Percentiles rank a stretch among this genome's conserved stretches.
phyloP scores from a whole-genome alignment of 805 yeast genomes.

The Tetrapisispora namnaoensis region DNA sequence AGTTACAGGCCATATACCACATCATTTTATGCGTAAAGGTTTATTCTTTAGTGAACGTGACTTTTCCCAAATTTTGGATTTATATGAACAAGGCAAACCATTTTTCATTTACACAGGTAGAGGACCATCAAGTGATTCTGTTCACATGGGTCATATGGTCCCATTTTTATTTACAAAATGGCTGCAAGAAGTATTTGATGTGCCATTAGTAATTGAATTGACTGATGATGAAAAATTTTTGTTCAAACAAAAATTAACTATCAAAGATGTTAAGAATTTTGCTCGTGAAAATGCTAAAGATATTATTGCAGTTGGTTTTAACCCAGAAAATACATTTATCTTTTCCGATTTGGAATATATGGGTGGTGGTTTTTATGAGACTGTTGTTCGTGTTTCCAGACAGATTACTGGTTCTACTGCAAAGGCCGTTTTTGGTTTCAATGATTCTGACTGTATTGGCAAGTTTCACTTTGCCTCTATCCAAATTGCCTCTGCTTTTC shows the following conservation, averaged over 20 bases:
- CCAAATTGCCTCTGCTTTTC: slow-evolving; percentile 93
- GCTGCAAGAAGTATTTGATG: slow-evolving; percentile 97
- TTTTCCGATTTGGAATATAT: slow-evolving; percentile 88
- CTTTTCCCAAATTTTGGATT: slow-evolving; percentile 63
- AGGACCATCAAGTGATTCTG: slow-evolving; percentile 89
- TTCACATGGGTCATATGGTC: slow-evolving; percentile 95
- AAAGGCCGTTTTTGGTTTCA: slow-evolving; percentile 92
- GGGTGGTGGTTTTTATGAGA: slow-evolving; percentile 91
- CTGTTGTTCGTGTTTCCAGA: slow-evolving; percentile 83
- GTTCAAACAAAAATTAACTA: slow-evolving; percentile 82
- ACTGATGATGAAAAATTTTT: slow-evolving; percentile 96
- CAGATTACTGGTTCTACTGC: slow-evolving; percentile 97
- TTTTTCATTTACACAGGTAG: slow-evolving; percentile 95
- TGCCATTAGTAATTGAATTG: slow-evolving; percentile 83
- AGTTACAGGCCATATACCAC: slow-evolving; percentile 88
- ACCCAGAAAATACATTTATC: slow-evolving; percentile 88
- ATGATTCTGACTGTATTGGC: slow-evolving; percentile 91
- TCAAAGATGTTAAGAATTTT: slow-evolving; percentile 76
- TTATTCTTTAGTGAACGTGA: slow-evolving; percentile 89
- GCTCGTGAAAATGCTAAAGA: slow-evolving; percentile 83
- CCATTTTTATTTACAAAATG: slow-evolving; percentile 95
- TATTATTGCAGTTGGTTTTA: slow-evolving; percentile 88
- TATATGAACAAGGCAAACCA: slow-evolving; percentile 90
- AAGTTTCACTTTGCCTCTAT: slow-evolving; percentile 90
- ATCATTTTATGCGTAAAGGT: slow-evolving; percentile 82